Base-by-base conservation (phyloP, 164 flowering plant species). In the Macadamia integrifolia region DNA sequence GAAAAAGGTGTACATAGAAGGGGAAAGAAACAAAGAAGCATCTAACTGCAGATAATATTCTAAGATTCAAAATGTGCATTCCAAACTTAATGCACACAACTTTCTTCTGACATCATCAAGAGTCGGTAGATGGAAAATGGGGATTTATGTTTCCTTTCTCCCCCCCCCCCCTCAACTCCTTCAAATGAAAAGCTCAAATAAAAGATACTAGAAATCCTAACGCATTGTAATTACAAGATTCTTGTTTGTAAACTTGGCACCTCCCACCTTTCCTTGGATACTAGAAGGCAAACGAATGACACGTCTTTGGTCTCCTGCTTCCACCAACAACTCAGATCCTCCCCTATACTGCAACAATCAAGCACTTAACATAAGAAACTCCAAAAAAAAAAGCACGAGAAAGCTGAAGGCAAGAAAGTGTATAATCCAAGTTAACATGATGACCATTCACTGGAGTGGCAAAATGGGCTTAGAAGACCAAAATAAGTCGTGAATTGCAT, bases 271-370 rank as follows among this genome's bases (percentile, higher is more conserved):
- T 64, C 98, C 98, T 80, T 91, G 98, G 76, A 93, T 79, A 69
- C 74, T 67, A 9, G 78, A 60, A 50, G 97, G 97, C 73, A 93
- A 74, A 63, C 11, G 72, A 62, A 93, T 85, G 23, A 86, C 93
- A 18, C 98, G 90, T 71, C 98, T 83, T 70, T 93, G 97, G 76
- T 93, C 98, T 46, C 98, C 98, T 40, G 97, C 96, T 82, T 93
- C 98, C 58, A 93, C 87, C 83, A 93, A 68, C 76, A 93, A 72
- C 82, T 93, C 97, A 2, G 91, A 85, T 66, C 97, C 92, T 74
- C 94, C 98, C 57, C 98, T 78, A 72, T 83, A 93, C 98, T 93
- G 96, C 88, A 88, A 60, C 64, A 61, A 11, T 49, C 58, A 66
- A n/a, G 53, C 6, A 30, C 29, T 14, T 31, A 30, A 55, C 52